A percentile compares a stretch with the other conserved stretches of the same genome.
These are phyloP conservation scores for Phytophthora kernoviae DNA, from an alignment of 352 stramenopile genomes.

Conservation along the genomic window DNA sequence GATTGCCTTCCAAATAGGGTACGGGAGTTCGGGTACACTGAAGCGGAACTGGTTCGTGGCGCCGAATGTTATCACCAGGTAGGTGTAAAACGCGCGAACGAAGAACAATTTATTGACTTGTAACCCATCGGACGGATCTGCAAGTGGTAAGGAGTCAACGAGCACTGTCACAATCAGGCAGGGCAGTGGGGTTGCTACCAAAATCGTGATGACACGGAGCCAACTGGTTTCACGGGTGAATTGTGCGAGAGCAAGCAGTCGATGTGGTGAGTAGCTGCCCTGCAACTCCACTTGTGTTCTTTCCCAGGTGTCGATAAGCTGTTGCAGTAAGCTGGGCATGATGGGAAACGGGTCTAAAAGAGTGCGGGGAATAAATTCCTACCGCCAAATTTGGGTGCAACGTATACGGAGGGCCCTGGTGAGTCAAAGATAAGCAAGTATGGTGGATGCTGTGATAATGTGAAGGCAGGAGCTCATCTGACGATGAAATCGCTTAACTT, in stretches of 20 bases:
- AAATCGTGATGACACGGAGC: constrained; percentile 4
- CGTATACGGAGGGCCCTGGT: too few relatives aligned
- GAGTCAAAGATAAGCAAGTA: too few relatives aligned
- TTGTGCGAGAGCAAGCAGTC: constrained; percentile 11
- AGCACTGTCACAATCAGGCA: constrained; percentile 25
- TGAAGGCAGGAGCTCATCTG: too few relatives aligned
- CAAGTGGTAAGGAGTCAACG: constrained; percentile 23
- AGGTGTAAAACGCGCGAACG: constrained; percentile 24
- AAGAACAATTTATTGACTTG: constrained; percentile 19
- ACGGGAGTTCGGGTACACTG: constrained; percentile 20
- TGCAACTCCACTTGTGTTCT: constrained; percentile 30
- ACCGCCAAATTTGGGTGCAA: too few relatives aligned
- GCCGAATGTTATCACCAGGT: constrained; percentile 22
- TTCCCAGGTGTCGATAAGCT: constrained; percentile 15
- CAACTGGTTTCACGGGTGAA: constrained; percentile 15
- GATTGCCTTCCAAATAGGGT: constrained; percentile 10
- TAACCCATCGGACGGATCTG: constrained; percentile 15
- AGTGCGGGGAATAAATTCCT: too few relatives aligned
- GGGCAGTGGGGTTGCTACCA: constrained; percentile 25
- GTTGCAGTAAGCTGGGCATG: too few relatives aligned
- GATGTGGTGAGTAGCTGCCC: constrained; percentile 21
- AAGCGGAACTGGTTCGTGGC: constrained; percentile 23
- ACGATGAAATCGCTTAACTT: too few relatives aligned
- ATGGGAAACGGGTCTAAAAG: too few relatives aligned
- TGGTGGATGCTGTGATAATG: too few relatives aligned